phyloP scores from a whole-genome alignment of 352 stramenopile species.

The Globisporangium viniferum region DNA sequence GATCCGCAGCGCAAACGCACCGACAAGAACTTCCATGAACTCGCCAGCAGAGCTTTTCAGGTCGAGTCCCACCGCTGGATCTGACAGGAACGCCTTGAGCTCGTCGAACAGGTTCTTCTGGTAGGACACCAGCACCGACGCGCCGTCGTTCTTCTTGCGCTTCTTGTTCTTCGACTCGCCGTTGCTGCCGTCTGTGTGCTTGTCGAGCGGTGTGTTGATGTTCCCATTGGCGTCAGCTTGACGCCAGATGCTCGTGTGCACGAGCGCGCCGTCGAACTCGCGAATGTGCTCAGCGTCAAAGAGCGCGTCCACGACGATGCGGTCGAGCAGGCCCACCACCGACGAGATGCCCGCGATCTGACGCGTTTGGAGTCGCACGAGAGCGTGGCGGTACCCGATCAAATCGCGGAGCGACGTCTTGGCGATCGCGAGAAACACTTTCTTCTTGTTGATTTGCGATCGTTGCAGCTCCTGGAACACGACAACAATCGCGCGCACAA shows the following conservation, averaged over 20 bases:
- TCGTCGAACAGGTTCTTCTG: slow-evolving; percentile 81
- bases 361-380: slow-evolving; percentile 25
- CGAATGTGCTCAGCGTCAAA: slow-evolving; percentile 78
- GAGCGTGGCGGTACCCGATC: slow-evolving; percentile 46
- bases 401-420: slow-evolving; percentile 75
- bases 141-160: slow-evolving; percentile 32
- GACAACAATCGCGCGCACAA: slow-evolving; percentile 49
- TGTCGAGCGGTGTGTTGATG: not conserved
- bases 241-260: slow-evolving; percentile 32
- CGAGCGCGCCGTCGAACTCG: slow-evolving; percentile 64
- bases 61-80: slow-evolving; percentile 24
- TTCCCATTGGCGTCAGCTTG: slow-evolving; percentile 4
- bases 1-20: slow-evolving; percentile 54
- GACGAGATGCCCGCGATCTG: slow-evolving; percentile 14
- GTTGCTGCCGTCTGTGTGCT: not conserved
- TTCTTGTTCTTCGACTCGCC: slow-evolving; percentile 34
- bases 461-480: slow-evolving; percentile 79
- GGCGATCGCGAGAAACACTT: slow-evolving; percentile 77
- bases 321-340: slow-evolving; percentile 43
- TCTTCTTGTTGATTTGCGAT: slow-evolving; percentile 88
- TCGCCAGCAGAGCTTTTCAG: slow-evolving; percentile 50
- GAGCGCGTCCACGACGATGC: slow-evolving; percentile 62
- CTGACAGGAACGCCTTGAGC: slow-evolving; percentile 49
- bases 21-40: slow-evolving; percentile 65
- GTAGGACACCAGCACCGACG: slow-evolving; percentile 58